These are phyloP conservation scores for Nicotiana tomentosiformis DNA, from an alignment of 257 asterid species.

Conservation along the genomic window DNA sequence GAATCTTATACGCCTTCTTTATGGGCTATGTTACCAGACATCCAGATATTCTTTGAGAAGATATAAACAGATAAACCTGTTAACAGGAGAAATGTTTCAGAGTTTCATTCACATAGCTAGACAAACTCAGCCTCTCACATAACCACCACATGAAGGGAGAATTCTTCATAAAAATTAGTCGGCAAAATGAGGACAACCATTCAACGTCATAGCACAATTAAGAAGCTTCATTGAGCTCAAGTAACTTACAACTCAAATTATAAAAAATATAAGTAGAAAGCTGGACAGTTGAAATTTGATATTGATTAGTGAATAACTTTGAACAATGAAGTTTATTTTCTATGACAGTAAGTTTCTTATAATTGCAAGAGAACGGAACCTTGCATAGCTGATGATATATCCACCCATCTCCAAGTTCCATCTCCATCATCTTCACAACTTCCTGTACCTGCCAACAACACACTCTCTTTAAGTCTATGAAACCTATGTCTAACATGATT, in stretches of 20 bases:
- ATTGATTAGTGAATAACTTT: not conserved
- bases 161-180: not conserved
- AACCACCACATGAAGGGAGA: not conserved
- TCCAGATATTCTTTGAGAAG: conserved; percentile 61
- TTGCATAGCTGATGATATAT: conserved; percentile 47
- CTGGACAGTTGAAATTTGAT: not conserved
- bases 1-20: conserved; percentile 43
- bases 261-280: not conserved
- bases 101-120: not conserved
- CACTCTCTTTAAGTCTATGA: not conserved
- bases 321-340: conserved; percentile 13
- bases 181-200: not conserved
- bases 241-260: not conserved
- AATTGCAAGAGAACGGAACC: conserved; percentile 33
- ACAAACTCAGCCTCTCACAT: not conserved
- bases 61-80: conserved; percentile 65
- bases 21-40: conserved; percentile 65
- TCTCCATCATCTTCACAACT: conserved; percentile 68
- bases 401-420: conserved; percentile 87
- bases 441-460: conserved; percentile 47
- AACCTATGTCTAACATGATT: not conserved
- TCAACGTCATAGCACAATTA: not conserved
- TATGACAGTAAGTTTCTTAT: not conserved
- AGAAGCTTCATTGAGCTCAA: not conserved
- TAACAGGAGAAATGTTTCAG: conserved; percentile 1